phyloP scores from a whole-genome alignment of 192 early-diverging fungal genomes.

The Mortierella hygrophila region DNA sequence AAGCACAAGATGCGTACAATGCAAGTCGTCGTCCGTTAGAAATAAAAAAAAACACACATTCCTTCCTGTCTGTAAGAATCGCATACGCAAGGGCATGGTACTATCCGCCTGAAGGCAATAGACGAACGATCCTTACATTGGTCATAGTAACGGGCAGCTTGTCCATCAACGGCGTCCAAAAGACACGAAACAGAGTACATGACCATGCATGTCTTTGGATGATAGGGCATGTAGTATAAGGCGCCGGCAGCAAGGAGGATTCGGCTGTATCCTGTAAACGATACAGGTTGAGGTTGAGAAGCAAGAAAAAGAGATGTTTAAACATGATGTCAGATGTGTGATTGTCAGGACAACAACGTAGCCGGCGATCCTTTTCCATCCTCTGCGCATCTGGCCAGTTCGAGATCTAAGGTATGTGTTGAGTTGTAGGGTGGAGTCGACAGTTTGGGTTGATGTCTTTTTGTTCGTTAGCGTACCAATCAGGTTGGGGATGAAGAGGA shows the following conservation, averaged over 20 bases:
- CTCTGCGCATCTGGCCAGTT: background rate
- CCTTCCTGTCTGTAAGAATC: background rate
- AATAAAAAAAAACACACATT: background rate
- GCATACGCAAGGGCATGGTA: background rate
- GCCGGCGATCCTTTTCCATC: background rate
- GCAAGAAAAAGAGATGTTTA: background rate
- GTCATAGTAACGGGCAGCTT: constrained; percentile 91
- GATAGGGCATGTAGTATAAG: constrained; percentile 81
- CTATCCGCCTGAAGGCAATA: background rate
- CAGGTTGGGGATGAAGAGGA: constrained; percentile 84
- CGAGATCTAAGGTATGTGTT: background rate
- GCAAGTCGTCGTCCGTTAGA: background rate
- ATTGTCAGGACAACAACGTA: background rate
- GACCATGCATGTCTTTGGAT: constrained; percentile 78
- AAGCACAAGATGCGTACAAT: background rate
- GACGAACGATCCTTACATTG: constrained; percentile 77
- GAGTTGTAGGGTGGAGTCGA: background rate
- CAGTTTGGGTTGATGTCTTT: constrained; percentile 14
- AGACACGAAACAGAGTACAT: constrained; percentile 91
- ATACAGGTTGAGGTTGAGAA: background rate
- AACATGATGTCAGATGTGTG: background rate
- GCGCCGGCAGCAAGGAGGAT: constrained; percentile 81
- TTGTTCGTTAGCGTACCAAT: constrained; percentile 68
- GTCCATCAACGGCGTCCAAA: constrained; percentile 94
- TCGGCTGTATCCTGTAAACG: constrained; percentile 81